These are phyloP conservation scores for Colletotrichum incanum DNA, from an alignment of 2,329 filamentous ascomycete genomes.

Conservation along the genomic window DNA sequence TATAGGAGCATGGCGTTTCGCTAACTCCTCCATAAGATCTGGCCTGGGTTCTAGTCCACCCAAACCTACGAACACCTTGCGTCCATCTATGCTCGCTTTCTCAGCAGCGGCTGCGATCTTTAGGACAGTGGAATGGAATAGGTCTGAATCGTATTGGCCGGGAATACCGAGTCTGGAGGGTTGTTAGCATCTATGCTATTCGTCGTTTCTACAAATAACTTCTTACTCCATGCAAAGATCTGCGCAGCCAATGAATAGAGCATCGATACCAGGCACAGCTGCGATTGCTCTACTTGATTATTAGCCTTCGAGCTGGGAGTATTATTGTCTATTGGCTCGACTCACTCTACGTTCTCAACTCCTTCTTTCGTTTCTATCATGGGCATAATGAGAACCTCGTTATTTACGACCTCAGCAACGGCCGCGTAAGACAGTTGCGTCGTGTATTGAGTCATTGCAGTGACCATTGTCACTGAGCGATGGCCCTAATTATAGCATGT, in stretches of 20 bases:
- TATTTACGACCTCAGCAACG: constrained; percentile 29
- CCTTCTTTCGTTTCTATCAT: constrained; percentile 35
- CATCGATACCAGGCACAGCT: constrained; percentile 24
- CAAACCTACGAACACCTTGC: constrained; percentile 26
- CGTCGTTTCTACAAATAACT: not conserved
- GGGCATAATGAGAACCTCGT: constrained; percentile 34
- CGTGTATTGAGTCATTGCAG: constrained; percentile 33
- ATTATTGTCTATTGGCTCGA: not conserved
- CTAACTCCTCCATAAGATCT: constrained; percentile 23
- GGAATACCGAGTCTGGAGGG: not conserved
- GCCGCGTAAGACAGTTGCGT: constrained; percentile 27
- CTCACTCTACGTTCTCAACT: constrained; percentile 24
- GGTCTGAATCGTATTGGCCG: constrained; percentile 22
- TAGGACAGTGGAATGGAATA: constrained; percentile 16
- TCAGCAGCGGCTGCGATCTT: constrained; percentile 26
- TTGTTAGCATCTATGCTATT: not conserved
- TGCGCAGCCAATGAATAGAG: constrained; percentile 32
- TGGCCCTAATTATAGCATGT: not conserved
- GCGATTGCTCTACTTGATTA: not conserved
- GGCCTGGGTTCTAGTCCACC: constrained; percentile 33
- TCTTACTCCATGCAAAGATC: constrained; percentile 33
- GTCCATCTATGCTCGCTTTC: constrained; percentile 24
- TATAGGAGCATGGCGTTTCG: constrained; percentile 12
- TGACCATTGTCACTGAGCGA: constrained; percentile 33
- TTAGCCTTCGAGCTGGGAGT: not conserved